Base-by-base conservation (phyloP, 2,329 filamentous ascomycete species). In the Neopestalotiopsis clavispora region DNA sequence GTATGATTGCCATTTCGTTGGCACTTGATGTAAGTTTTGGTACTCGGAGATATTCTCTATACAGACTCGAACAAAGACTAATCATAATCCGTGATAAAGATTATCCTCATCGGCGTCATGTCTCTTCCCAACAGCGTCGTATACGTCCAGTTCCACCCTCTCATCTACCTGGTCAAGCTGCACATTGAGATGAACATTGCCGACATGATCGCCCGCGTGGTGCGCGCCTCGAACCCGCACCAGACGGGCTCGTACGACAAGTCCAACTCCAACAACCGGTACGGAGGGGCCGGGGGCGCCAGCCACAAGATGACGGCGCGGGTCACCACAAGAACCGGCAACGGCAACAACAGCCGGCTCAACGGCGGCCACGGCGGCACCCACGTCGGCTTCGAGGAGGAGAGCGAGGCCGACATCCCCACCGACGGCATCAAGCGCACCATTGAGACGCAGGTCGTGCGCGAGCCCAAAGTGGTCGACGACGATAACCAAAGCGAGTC, bases 181-280 rank as follows among this genome's bases (percentile, higher is more conserved):
- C 84, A 87, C 71, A 87, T 87, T 70, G 85, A 87, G 73, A 83
- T 87, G 81, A 82, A 82, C 17, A 86, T 87, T 84, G 84, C 85
- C 65, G 82, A 83, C 45, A 81, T 87, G 34, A 87, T 87, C 70
- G 81, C 76, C 38, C 81, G 80, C 61, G 77, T 84, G 58, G 63
- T 68, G 13, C 57, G 66, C 17, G 57, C 68, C 20, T 56, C 65
- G 34, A 69, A 67, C 65, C 63, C 63, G 20, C 63, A 66, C 42
- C 63, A 66, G 45, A 66, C 63, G 3, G 63, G 63, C n/a, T 66
- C 63, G 13, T 66, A 66, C 63, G 45, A 38, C 40, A 56, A 66
- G n/a, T 66, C 63, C 49, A 42, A 66, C 63, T 66, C 63, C 20
- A 62, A 52, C n/a, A 63, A 57, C 42, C 63, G 63, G 34, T 32